These are phyloP conservation scores for Phanerodontia chrysosporium DNA, from an alignment of 768 basidiomycete species.

Conservation along the genomic window DNA sequence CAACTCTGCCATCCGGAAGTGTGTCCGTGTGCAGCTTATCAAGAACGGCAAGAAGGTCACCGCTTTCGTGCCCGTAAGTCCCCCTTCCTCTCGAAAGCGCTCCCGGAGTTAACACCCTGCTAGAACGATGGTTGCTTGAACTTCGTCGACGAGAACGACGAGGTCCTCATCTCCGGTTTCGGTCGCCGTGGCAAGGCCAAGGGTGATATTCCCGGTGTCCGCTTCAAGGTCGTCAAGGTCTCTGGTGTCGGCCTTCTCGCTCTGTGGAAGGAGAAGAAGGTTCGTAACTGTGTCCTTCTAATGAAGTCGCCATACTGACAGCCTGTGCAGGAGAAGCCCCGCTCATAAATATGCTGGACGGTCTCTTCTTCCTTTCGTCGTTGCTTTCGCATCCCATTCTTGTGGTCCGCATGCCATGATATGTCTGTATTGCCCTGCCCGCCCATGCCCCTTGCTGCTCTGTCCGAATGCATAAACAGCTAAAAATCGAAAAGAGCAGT, in stretches of 20 bases:
- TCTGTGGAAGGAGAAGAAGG: slow-evolving; percentile 99
- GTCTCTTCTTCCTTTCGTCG: slow-evolving; percentile 9
- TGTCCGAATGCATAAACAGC: slow-evolving; percentile 12
- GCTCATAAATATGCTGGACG: slow-evolving; percentile 26
- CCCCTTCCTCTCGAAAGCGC: neutral
- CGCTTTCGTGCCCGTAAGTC: slow-evolving; percentile 94
- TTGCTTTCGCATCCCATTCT: slow-evolving; percentile 8
- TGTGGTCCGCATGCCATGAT: slow-evolving; percentile 13
- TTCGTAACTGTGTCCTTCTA: slow-evolving; percentile 31
- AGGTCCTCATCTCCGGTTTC: slow-evolving; percentile 99
- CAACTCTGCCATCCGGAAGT: slow-evolving; percentile 99
- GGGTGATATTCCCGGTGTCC: slow-evolving; percentile 99
- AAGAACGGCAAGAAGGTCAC: slow-evolving; percentile 99
- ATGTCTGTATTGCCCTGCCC: slow-evolving; percentile 13
- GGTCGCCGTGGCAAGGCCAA: slow-evolving; percentile 99
- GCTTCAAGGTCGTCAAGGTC: slow-evolving; percentile 99
- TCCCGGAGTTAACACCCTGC: neutral
- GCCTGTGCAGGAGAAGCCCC: slow-evolving; percentile 31
- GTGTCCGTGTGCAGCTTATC: slow-evolving; percentile 99
- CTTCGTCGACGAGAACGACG: slow-evolving; percentile 99
- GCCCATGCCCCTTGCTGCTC: slow-evolving; percentile 9
- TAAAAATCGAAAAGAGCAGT: slow-evolving; percentile 13
- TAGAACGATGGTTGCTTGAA: slow-evolving; percentile 97
- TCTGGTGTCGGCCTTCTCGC: slow-evolving; percentile 98
- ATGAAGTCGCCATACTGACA: neutral